A percentile compares a stretch with the other conserved stretches of the same genome.
Conservation (phyloP, 2,329 filamentous ascomycete genomes). For the Bipolaris cookei region DNA sequence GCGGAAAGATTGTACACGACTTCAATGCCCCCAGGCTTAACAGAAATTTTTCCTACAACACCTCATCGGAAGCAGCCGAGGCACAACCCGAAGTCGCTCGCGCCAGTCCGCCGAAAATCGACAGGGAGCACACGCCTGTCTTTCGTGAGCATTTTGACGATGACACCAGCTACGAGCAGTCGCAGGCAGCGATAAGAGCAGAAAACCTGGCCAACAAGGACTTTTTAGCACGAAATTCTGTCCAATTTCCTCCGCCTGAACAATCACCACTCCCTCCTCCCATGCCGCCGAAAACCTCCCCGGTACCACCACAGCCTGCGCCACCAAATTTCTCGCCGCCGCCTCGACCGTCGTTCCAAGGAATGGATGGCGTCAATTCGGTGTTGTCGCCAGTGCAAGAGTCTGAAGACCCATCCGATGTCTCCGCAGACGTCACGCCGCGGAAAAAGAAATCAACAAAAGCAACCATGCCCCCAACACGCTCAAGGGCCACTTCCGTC, state of each 20-base stretch:
- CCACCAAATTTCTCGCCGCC: slow-evolving; percentile 15
- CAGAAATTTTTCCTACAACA: slow-evolving; percentile 48
- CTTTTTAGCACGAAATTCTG: slow-evolving; percentile 54
- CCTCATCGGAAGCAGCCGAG: slow-evolving; percentile 33
- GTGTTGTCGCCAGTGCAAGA: slow-evolving; percentile 46
- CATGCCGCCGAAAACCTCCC: slow-evolving; percentile 25
- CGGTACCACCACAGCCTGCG: slow-evolving; percentile 15
- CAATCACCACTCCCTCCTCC: slow-evolving; percentile 26
- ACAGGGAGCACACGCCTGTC: slow-evolving; percentile 61
- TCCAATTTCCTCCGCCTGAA: slow-evolving; percentile 38
- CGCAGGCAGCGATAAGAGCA: slow-evolving; percentile 53
- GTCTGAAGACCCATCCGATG: slow-evolving; percentile 34
- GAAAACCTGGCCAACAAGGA: slow-evolving; percentile 57
- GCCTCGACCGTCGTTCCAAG: slow-evolving; percentile 27
- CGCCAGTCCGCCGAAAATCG: slow-evolving; percentile 45
- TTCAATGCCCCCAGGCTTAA: slow-evolving; percentile 66
- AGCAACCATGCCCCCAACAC: slow-evolving; percentile 43
- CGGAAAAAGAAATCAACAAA: slow-evolving; percentile 45
- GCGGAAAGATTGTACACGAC: slow-evolving; percentile 68
- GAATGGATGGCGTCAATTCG: slow-evolving; percentile 30
- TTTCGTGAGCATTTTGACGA: slow-evolving; percentile 69
- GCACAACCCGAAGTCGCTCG: slow-evolving; percentile 29
- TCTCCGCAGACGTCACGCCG: slow-evolving; percentile 35
- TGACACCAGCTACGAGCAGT: slow-evolving; percentile 50
- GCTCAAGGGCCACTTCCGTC: slow-evolving; percentile 48